A percentile compares a stretch with the other conserved stretches of the same genome.
Evolutionary conservation across 768 basidiomycete genomes (phyloP).

Genomic region (Mycena galopus): DNA sequence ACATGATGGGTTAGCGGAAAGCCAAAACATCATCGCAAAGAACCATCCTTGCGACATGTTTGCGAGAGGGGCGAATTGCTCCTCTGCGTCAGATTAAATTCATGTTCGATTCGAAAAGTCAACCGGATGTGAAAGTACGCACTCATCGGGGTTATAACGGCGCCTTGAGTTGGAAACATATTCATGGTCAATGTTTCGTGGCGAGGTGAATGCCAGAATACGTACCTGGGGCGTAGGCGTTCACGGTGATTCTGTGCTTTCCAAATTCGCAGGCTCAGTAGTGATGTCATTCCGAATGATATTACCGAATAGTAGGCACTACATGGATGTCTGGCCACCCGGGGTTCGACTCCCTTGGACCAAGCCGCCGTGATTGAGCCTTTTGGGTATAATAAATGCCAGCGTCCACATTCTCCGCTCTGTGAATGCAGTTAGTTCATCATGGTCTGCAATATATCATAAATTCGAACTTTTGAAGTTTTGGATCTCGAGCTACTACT

Average conservation of each 20-base stretch:
- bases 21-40: not conserved
- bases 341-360: too few species aligned
- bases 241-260: slow-evolving; percentile 34
- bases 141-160: slow-evolving; percentile 32
- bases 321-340: too few species aligned
- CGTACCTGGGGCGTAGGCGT: slow-evolving; percentile 33
- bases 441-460: too few species aligned
- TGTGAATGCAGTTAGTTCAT: too few species aligned
- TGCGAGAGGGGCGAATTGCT: slow-evolving; percentile 7
- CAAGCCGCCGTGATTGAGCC: too few species aligned
- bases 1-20: not conserved
- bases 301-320: too few species aligned
- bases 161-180: not conserved
- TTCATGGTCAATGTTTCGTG: not conserved
- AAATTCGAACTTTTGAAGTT: too few species aligned
- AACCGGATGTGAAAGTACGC: not conserved
- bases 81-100: not conserved
- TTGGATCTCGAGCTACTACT: too few species aligned
- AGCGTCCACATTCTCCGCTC: too few species aligned
- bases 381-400: too few species aligned
- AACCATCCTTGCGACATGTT: slow-evolving; percentile 7
- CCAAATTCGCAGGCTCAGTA: slow-evolving; percentile 28
- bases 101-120: too few species aligned
- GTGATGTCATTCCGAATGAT: too few species aligned
- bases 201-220: not conserved